Percentiles rank a stretch among this genome's conserved stretches.
Conservation (phyloP, 257 asterid genomes). For the Nicotiana obtusifolia region DNA sequence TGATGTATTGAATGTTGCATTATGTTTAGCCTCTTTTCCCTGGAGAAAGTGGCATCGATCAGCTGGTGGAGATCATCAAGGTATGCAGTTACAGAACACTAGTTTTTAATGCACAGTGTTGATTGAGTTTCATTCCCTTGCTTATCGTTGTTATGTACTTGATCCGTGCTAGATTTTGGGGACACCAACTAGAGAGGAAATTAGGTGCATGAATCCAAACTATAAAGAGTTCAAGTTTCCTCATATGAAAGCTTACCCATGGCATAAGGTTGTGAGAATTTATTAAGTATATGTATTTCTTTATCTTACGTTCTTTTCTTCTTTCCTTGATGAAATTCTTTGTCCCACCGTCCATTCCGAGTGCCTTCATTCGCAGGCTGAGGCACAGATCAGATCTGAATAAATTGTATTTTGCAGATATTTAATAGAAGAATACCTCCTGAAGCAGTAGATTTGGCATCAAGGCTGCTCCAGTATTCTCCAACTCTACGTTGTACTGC, state of each 20-base stretch:
- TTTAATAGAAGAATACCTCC: slow-evolving; percentile 75
- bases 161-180: slow-evolving; percentile 56
- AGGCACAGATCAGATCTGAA: background rate
- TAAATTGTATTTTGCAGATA: slow-evolving; percentile 33
- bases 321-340: background rate
- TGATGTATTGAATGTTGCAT: background rate
- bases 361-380: background rate
- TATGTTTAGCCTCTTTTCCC: slow-evolving; percentile 33
- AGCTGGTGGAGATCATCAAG: slow-evolving; percentile 37
- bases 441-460: slow-evolving; percentile 80
- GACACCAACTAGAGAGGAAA: slow-evolving; percentile 86
- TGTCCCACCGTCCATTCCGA: background rate
- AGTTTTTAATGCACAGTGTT: background rate
- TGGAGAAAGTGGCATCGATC: slow-evolving; percentile 37
- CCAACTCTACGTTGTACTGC: slow-evolving; percentile 73
- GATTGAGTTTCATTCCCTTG: background rate
- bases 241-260: slow-evolving; percentile 77
- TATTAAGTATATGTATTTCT: background rate
- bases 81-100: background rate
- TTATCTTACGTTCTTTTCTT: background rate
- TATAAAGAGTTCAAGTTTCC: slow-evolving; percentile 79
- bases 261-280: slow-evolving; percentile 53
- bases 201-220: slow-evolving; percentile 84
- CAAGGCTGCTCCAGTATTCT: slow-evolving; percentile 77
- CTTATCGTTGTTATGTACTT: slow-evolving; percentile 9